These are phyloP conservation scores for Cyberlindnera petersonii DNA, from an alignment of 805 yeast species.

Conservation along the genomic window DNA sequence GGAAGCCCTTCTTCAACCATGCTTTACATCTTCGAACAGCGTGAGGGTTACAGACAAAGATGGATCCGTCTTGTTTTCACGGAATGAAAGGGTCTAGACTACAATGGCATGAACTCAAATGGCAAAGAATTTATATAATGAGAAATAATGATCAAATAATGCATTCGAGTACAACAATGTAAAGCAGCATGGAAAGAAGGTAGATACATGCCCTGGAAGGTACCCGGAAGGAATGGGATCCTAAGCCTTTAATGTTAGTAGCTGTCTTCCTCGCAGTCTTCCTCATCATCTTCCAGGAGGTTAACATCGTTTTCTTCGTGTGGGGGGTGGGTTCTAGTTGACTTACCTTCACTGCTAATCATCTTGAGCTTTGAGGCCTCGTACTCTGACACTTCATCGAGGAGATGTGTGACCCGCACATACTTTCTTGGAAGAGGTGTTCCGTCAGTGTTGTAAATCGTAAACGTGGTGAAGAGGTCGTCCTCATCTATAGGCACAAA, in stretches of 20 bases:
- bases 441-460: constrained; percentile 44
- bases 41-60: constrained; percentile 35
- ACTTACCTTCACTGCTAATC: constrained; percentile 24
- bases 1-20: constrained; percentile 33
- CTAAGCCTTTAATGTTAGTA: constrained; percentile 10
- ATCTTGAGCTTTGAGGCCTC: constrained; percentile 24
- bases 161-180: background rate
- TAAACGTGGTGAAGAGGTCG: constrained; percentile 41
- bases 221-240: background rate
- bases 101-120: background rate
- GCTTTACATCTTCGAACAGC: constrained; percentile 32
- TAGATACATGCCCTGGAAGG: background rate
- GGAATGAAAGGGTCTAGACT: constrained; percentile 12
- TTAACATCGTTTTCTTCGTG: constrained; percentile 8
- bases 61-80: constrained; percentile 40
- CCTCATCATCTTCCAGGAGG: constrained; percentile 10
- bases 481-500: constrained; percentile 41
- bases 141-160: background rate
- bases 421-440: constrained; percentile 22
- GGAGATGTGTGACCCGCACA: constrained; percentile 21
- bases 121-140: background rate
- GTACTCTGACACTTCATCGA: constrained; percentile 25
- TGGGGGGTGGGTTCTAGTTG: constrained; percentile 1
- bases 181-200: background rate
- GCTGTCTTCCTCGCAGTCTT: constrained; percentile 3